Conservation (phyloP, 441 rosid species). For the Iberis amara region DNA sequence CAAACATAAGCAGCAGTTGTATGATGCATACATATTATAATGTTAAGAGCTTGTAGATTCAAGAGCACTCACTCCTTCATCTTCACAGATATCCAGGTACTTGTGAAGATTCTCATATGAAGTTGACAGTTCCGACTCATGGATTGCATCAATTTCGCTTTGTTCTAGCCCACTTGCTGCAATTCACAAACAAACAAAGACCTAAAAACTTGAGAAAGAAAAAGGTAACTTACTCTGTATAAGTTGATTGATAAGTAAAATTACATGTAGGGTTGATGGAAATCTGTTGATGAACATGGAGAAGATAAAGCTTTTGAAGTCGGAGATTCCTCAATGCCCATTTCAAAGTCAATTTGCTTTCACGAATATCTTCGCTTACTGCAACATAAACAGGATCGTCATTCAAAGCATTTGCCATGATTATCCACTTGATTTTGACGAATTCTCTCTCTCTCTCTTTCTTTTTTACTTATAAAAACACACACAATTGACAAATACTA, state of each 20-base stretch:
- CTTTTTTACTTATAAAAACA: no score
- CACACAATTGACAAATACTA: no score
- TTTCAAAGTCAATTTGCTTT: slow-evolving; percentile 44
- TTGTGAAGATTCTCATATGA: slow-evolving; percentile 39
- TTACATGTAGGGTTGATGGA: slow-evolving; percentile 24
- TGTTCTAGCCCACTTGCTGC: slow-evolving; percentile 35
- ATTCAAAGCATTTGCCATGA: slow-evolving; percentile 28
- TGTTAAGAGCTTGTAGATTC: background rate
- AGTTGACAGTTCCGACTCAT: slow-evolving; percentile 24
- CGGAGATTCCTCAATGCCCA: slow-evolving; percentile 54
- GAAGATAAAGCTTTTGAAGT: slow-evolving; percentile 36
- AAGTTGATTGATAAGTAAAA: background rate
- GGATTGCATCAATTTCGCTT: slow-evolving; percentile 33
- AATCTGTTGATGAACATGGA: slow-evolving; percentile 49
- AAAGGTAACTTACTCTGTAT: background rate
- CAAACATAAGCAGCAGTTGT: slow-evolving; percentile 9
- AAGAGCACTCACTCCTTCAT: slow-evolving; percentile 39
- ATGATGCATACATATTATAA: background rate
- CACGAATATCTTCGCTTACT: slow-evolving; percentile 44
- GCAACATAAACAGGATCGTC: slow-evolving; percentile 50
- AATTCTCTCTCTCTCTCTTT: background rate
- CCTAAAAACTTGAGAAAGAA: background rate
- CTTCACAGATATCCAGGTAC: slow-evolving; percentile 40
- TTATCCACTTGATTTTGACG: background rate
- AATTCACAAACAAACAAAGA: slow-evolving; percentile 24